phyloP scores from a whole-genome alignment of 805 yeast genomes.

The Kodamaea neixiangensis region DNA sequence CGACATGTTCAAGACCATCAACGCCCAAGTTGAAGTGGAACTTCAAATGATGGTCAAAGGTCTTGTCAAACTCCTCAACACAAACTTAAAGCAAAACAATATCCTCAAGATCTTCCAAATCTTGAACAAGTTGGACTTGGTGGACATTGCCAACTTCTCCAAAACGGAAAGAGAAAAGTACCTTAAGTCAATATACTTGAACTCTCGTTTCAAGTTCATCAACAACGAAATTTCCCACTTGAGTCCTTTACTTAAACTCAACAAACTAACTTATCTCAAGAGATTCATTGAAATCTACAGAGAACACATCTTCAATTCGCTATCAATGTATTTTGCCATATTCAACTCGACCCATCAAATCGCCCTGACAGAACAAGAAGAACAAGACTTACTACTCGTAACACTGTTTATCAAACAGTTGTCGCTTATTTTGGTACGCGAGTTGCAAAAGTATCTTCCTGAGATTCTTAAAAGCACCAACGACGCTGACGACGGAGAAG shows the following conservation, averaged over 20 bases:
- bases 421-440: conserved; percentile 25
- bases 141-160: conserved; percentile 11
- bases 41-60: conserved; percentile 68
- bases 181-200: conserved; percentile 58
- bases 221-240: conserved; percentile 58
- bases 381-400: conserved; percentile 26
- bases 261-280: conserved; percentile 64
- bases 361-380: conserved; percentile 18
- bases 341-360: conserved; percentile 38
- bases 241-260: conserved; percentile 54
- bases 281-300: conserved; percentile 81
- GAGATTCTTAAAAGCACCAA: conserved; percentile 12
- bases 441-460: conserved; percentile 26
- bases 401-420: conserved; percentile 33
- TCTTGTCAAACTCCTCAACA: conserved; percentile 65
- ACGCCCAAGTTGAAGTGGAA: conserved; percentile 54
- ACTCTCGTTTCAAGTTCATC: conserved; percentile 70
- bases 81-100: conserved; percentile 77
- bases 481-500: conserved; percentile 19
- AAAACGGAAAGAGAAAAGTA: conserved; percentile 18
- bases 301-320: conserved; percentile 76
- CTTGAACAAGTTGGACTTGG: conserved; percentile 63
- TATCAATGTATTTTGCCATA: conserved; percentile 64
- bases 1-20: conserved; percentile 51
- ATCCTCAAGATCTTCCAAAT: conserved; percentile 78